Evolutionary conservation across 139 green algal genomes (phyloP).

Genomic region (Chlamydomonas asymmetrica): DNA sequence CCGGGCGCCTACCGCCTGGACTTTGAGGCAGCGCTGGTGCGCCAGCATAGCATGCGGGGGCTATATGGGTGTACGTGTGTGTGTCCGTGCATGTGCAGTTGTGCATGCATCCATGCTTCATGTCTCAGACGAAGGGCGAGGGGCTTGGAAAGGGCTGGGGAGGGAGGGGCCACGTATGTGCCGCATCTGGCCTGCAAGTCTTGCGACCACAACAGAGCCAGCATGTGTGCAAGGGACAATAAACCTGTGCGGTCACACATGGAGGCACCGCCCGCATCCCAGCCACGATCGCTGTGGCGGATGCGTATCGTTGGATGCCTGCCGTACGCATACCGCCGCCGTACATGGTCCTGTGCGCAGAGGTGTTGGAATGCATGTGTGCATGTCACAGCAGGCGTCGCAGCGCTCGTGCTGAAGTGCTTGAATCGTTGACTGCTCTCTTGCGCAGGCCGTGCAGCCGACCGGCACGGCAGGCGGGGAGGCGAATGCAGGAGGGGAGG

Average conservation of each 20-base stretch:
- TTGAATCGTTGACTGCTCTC: background rate
- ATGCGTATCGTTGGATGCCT: too few species aligned
- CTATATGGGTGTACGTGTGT: background rate
- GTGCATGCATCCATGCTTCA: slow-evolving; percentile 9
- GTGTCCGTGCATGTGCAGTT: background rate
- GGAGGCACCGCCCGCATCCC: too few species aligned
- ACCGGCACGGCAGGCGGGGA: background rate
- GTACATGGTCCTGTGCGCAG: too few species aligned
- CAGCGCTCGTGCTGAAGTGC: too few species aligned
- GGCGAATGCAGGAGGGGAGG: background rate
- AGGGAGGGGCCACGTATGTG: background rate
- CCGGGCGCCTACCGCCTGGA: slow-evolving; percentile 19
- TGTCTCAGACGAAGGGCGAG: too few species aligned
- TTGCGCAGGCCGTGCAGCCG: background rate
- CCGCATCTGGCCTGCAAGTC: background rate
- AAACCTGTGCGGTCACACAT: too few species aligned
- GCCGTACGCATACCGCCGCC: too few species aligned
- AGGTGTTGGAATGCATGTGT: too few species aligned
- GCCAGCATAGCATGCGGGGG: too few species aligned
- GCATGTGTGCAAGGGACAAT: too few species aligned
- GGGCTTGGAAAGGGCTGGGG: background rate
- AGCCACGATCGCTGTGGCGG: too few species aligned
- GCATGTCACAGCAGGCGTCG: too few species aligned
- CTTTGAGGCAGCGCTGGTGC: background rate
- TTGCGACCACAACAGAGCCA: background rate